Percentiles rank a stretch among this genome's conserved stretches.
phyloP scores from a whole-genome alignment of 768 basidiomycete genomes.

The Hygrophoropsis aurantiaca region DNA sequence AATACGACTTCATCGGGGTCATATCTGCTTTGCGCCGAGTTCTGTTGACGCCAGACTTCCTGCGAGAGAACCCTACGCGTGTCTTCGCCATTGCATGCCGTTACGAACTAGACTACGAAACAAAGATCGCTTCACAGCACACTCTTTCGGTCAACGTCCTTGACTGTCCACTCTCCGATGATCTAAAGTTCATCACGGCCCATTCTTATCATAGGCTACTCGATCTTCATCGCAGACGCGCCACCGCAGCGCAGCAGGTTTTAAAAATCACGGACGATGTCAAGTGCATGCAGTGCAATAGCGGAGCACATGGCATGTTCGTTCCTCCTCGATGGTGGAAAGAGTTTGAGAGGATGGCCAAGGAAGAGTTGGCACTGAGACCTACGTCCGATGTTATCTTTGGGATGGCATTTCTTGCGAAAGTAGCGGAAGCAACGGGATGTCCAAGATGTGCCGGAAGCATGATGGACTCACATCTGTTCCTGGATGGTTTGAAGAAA shows the following conservation, averaged over 20 bases:
- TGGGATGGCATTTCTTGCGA: conserved; percentile 55
- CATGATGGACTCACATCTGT: conserved; percentile 60
- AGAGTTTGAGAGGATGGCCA: conserved; percentile 57
- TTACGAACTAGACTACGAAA: conserved; percentile 63
- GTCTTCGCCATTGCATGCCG: conserved; percentile 73
- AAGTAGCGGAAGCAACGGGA: conserved; percentile 47
- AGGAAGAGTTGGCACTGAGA: conserved; percentile 52
- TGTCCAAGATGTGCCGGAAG: conserved; percentile 69
- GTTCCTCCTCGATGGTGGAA: conserved; percentile 69
- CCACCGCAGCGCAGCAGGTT: conserved; percentile 45
- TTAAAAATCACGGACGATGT: conserved; percentile 47
- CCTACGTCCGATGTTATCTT: conserved; percentile 65
- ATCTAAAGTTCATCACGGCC: conserved; percentile 66
- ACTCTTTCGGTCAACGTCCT: conserved; percentile 56
- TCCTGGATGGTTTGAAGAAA: conserved; percentile 52
- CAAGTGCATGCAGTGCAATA: conserved; percentile 72
- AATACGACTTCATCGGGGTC: conserved; percentile 60
- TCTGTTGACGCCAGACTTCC: conserved; percentile 51
- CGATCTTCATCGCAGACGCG: conserved; percentile 55
- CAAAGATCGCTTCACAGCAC: conserved; percentile 55
- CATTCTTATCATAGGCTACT: conserved; percentile 67
- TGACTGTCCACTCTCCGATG: conserved; percentile 57
- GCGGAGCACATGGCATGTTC: conserved; percentile 42
- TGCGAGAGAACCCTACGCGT: conserved; percentile 49
- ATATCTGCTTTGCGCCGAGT: conserved; percentile 47